phyloP scores from a whole-genome alignment of 306 rosid species.

The Cercis canadensis region DNA sequence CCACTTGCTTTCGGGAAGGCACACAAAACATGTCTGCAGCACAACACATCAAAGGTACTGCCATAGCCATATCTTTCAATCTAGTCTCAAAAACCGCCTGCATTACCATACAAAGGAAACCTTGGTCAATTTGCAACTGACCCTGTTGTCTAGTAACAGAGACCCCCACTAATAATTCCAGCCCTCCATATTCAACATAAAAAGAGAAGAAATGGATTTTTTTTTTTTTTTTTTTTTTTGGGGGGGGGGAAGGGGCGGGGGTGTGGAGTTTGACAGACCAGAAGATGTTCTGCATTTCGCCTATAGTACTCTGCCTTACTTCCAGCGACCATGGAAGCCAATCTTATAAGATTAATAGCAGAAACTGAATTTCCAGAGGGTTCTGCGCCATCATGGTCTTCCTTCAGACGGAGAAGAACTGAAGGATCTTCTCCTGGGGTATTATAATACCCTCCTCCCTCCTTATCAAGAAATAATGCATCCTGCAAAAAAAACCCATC shows the following conservation, averaged over 20 bases:
- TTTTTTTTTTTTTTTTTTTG: no score
- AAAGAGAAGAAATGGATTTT: constrained; percentile 13
- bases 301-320: constrained; percentile 64
- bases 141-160: constrained; percentile 14
- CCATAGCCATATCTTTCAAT: constrained; percentile 80
- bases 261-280: no score
- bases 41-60: constrained; percentile 98
- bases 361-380: constrained; percentile 96
- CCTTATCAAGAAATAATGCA: constrained; percentile 84
- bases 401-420: constrained; percentile 83
- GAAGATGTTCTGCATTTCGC: constrained; percentile 80
- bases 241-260: no score
- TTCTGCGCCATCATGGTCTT: constrained; percentile 96
- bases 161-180: constrained; percentile 18
- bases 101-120: constrained; percentile 23
- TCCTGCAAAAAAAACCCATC: constrained; percentile 64
- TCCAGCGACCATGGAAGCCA: constrained; percentile 77
- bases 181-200: constrained; percentile 6
- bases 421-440: constrained; percentile 90
- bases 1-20: constrained; percentile 74
- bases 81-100: constrained; percentile 91
- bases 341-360: constrained; percentile 74
- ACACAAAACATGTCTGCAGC: constrained; percentile 76
- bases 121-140: constrained; percentile 31
- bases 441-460: constrained; percentile 92